Base-by-base conservation (phyloP, 768 basidiomycete genomes). In the Dentipellis fragilis region DNA sequence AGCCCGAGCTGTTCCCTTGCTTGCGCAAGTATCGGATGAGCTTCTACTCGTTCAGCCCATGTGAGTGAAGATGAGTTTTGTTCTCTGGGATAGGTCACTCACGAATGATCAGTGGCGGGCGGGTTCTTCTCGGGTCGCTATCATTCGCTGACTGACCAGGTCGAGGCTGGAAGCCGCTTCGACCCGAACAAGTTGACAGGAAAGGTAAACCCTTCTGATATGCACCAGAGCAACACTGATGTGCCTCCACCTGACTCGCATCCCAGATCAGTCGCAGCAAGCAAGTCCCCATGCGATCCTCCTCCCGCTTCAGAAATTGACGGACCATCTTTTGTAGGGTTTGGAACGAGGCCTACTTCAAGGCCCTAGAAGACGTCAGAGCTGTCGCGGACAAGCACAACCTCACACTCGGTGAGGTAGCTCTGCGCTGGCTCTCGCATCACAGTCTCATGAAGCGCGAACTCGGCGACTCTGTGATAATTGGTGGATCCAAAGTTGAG, bases 401-500 rank as follows among this genome's bases (percentile, higher is more conserved):
- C 22, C 61, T 76, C 40, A 75, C 75, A 3, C 64, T 74, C 57
- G 64, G 72, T 8, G 75, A 77, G 57, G 61, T 71, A 45, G 63
- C 76, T 1, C 66, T 79, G 7, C 68, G 78, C 45, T 80, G 78
- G 78, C 58, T 74, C 52, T 68, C 70, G 36, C 75, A 79, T 63
- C 78, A 80, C 63, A 76, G 75, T 16, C 62, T 68, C 39, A 62
- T 77, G 62, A 71, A 75, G 60, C 67, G 74, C 8, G 77, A 80
- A 58, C 60, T 71, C 22, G 75, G 77, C 10, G 78, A 80, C 60
- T 66, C 76, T 19, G 68, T 84, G 56, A 68, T 85, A 54, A 83
- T 87, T 59, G 83, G 83, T n/a, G 83, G 82, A 21, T 80, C 77
- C 4, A 80, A 73, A 55, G 51, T 78, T 58, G 69, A 71, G 34